Conservation (phyloP, 208 protist genomes). For the Trypanosoma melophagium region DNA sequence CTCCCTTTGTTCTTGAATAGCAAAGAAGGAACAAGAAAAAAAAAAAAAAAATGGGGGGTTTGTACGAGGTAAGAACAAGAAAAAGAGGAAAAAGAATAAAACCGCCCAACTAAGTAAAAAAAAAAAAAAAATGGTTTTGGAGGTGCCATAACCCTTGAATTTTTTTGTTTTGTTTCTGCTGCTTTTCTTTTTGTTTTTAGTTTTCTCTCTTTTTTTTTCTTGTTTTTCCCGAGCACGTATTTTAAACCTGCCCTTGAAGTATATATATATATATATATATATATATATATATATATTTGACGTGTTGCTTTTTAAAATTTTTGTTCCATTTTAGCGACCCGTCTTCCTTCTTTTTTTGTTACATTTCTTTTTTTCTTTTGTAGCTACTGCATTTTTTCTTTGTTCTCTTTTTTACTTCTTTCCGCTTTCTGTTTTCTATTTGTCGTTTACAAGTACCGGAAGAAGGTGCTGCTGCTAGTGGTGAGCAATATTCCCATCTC, state of each 20-base stretch:
- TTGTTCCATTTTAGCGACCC: constrained; percentile 22
- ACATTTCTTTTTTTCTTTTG: constrained; percentile 19
- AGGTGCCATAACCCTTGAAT: background rate
- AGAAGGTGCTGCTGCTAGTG: too few species aligned
- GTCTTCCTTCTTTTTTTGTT: constrained; percentile 28
- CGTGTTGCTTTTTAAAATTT: constrained; percentile 1
- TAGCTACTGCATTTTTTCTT: background rate
- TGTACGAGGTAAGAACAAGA: background rate
- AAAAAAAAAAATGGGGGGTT: too few species aligned
- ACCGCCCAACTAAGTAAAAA: background rate
- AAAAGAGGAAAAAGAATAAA: background rate
- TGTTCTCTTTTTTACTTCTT: background rate
- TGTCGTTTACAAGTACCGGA: background rate
- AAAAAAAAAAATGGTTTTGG: background rate
- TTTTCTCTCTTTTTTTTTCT: background rate
- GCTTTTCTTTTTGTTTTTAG: too few species aligned
- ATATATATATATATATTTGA: background rate
- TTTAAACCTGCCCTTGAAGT: background rate
- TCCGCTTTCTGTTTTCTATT: background rate
- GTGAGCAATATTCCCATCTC: too few species aligned
- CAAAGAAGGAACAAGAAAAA: too few species aligned
- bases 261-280: constrained; percentile 9
- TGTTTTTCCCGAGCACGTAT: background rate
- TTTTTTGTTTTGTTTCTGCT: background rate
- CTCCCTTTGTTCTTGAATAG: too few species aligned